Percentiles rank a stretch among this genome's conserved stretches.
Conservation (phyloP, 176 grass and related monocot genomes). For the Cenchrus americanus region DNA sequence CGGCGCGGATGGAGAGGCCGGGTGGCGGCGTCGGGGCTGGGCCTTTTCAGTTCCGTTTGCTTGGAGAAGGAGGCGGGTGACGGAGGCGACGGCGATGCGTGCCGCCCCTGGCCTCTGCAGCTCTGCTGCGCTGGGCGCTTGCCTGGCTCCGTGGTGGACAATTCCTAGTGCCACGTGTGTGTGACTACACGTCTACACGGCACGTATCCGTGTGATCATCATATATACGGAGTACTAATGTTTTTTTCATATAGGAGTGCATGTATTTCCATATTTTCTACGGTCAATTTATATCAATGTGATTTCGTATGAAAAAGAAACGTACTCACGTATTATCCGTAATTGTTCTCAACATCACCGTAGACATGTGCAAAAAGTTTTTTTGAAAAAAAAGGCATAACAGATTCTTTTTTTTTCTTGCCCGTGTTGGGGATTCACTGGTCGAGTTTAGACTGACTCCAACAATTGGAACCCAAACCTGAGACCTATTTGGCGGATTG, state of each 20-base stretch:
- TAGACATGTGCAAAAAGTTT: not conserved
- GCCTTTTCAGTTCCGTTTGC: conserved; percentile 43
- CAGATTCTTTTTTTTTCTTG: too few species aligned
- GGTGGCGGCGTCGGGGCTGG: conserved; percentile 1
- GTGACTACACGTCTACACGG: not conserved
- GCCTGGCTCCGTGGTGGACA: not conserved
- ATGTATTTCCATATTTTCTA: not conserved
- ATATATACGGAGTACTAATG: not conserved
- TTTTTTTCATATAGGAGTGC: not conserved
- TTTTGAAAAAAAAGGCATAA: not conserved
- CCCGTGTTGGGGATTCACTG: too few species aligned
- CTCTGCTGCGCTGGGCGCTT: not conserved
- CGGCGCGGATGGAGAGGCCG: not conserved
- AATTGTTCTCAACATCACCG: not conserved
- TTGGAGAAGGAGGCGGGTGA: conserved; percentile 45
- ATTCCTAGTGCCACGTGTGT: conserved; percentile 7
- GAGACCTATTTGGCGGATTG: too few species aligned
- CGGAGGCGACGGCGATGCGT: conserved; percentile 35
- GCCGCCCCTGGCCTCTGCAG: conserved; percentile 4
- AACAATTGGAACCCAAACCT: too few species aligned
- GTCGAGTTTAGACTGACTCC: too few species aligned
- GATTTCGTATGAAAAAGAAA: not conserved
- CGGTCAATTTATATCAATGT: too few species aligned
- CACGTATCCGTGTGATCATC: not conserved
- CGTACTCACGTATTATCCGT: not conserved